These are phyloP conservation scores for Pycnococcus provasolii DNA, from an alignment of 139 green algal species.

Conservation along the genomic window DNA sequence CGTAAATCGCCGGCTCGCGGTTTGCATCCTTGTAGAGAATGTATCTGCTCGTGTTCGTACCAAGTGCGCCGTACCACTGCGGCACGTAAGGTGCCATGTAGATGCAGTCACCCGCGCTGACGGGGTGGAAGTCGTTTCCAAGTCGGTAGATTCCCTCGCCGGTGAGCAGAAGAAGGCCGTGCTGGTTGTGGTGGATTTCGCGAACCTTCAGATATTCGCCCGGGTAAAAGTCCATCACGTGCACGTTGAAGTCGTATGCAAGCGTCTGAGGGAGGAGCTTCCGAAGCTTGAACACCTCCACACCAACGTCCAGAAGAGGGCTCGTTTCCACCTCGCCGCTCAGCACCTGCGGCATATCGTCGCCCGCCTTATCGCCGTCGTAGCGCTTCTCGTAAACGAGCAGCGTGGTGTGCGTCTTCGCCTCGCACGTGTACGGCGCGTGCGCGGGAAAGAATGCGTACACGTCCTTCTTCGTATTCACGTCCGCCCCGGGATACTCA, in stretches of 20 bases:
- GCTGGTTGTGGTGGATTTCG: conserved; percentile 96
- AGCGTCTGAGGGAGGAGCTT: conserved; percentile 77
- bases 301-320: not conserved
- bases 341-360: too few species aligned
- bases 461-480: conserved; percentile 32
- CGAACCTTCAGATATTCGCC: conserved; percentile 51
- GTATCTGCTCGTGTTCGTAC: conserved; percentile 53
- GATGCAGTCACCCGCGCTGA: conserved; percentile 67
- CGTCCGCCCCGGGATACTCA: too few species aligned
- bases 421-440: conserved; percentile 24
- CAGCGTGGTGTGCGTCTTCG: conserved; percentile 37
- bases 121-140: conserved; percentile 61
- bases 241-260: conserved; percentile 91
- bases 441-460: conserved; percentile 68
- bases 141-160: conserved; percentile 90
- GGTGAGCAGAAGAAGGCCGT: conserved; percentile 80
- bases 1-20: conserved; percentile 40
- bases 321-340: too few species aligned
- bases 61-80: conserved; percentile 83
- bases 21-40: conserved; percentile 80
- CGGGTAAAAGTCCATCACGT: conserved; percentile 90
- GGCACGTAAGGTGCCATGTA: conserved; percentile 78
- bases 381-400: conserved; percentile 63
- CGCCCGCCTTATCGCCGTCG: not conserved
- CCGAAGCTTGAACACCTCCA: conserved; percentile 77